These are phyloP conservation scores for Gentiana dahurica DNA, from an alignment of 257 asterid species.

Conservation along the genomic window DNA sequence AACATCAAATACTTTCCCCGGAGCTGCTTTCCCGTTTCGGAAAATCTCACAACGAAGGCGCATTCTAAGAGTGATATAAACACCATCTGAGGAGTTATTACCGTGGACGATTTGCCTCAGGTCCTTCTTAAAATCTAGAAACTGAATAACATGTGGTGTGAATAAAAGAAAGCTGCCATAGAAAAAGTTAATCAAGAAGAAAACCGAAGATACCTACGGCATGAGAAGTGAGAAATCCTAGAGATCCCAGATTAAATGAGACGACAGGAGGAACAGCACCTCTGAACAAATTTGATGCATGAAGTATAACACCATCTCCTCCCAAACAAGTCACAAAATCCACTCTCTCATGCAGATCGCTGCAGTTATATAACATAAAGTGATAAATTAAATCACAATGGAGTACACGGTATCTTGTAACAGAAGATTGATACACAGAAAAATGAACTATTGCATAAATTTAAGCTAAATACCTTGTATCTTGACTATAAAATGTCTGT, in stretches of 20 bases:
- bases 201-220: conserved; percentile 41
- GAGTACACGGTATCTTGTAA: background rate
- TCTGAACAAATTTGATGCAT: conserved; percentile 89
- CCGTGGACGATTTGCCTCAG: conserved; percentile 85
- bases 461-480: conserved; percentile 59
- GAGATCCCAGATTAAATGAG: conserved; percentile 96
- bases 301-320: conserved; percentile 99
- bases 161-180: conserved; percentile 4
- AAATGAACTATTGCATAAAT: background rate
- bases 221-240: conserved; percentile 96
- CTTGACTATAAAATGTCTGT: conserved; percentile 95
- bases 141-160: conserved; percentile 35
- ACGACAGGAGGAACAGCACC: conserved; percentile 99
- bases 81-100: conserved; percentile 68
- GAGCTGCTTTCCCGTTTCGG: conserved; percentile 83
- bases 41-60: conserved; percentile 92
- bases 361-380: conserved; percentile 27
- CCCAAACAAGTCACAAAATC: conserved; percentile 99
- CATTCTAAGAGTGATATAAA: conserved; percentile 91
- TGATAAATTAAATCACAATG: conserved; percentile 12
- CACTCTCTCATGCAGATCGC: conserved; percentile 95
- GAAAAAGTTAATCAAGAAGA: conserved; percentile 1
- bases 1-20: conserved; percentile 90
- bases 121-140: conserved; percentile 68
- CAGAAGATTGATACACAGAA: background rate